Base-by-base conservation (phyloP, 495 filamentous ascomycete genomes). In the Thermochaetoides thermophila region DNA sequence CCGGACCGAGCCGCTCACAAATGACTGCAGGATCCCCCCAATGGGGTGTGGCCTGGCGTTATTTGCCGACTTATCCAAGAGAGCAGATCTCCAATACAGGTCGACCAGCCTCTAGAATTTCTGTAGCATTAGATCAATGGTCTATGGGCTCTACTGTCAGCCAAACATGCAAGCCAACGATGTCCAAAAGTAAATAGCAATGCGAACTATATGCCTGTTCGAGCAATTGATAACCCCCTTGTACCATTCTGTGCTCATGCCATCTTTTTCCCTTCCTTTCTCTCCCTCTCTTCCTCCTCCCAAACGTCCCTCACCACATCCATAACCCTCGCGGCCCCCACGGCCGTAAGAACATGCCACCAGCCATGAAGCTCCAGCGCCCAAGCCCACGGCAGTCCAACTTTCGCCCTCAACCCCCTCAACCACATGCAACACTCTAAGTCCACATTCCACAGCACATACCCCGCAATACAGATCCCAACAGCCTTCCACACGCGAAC, bases 341-440 rank as follows among this genome's bases (percentile, higher is more conserved):
- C 49, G 2, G 60, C 68, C 3, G 68, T 72, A 24, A 66, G 53
- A 15, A 73, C 49, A 50, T 72, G 69, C 71, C 68, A 73, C 66
- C 68, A 78, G 14, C 71, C 70, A 47, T 78, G 71, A 12, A 75
- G 44, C 44, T 73, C 70, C 1, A 74, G 40, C 2, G 69, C 15
- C 38, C 64, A 68, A 17, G 58, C 63, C 61, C 52, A 69, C 1
- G 69, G 72, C 38, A 69, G 44, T 2, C 68, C 68, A 11, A 67
- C 35, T 0, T 15, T 15, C 9, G 45, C 48, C 34, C 60, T 61
- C 14, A 52, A 1, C 0, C 23, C 7, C 9, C 59, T 59, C 4
- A 70, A 40, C 19, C 46, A 30, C 2, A 41, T 27, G 34, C 67
- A 71, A 32, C 50, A 53, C 35, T 57, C 47, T 5, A 55, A 44